Percentiles rank a stretch among this genome's conserved stretches.
Conservation (phyloP, 2,329 filamentous ascomycete genomes). For the Monosporascus cannonballus region DNA sequence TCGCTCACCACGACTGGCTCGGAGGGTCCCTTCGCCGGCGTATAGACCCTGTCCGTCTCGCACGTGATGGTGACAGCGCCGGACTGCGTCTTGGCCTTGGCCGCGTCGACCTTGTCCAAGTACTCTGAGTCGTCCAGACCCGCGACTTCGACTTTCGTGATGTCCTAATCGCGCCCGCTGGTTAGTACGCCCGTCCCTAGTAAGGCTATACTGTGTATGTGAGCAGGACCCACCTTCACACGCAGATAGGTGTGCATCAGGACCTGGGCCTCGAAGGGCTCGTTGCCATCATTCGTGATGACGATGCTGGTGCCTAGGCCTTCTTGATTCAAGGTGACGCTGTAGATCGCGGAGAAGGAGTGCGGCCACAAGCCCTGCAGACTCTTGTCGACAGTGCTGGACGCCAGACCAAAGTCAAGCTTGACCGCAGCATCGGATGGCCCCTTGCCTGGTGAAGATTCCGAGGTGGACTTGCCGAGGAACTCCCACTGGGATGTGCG, state of each 20-base stretch:
- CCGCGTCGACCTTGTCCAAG: constrained; percentile 73
- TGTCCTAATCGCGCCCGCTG: constrained; percentile 55
- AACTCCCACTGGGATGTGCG: constrained; percentile 90
- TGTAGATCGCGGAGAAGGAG: constrained; percentile 88
- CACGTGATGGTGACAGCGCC: constrained; percentile 61
- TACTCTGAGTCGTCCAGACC: constrained; percentile 75
- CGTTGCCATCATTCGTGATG: constrained; percentile 78
- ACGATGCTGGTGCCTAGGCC: constrained; percentile 76
- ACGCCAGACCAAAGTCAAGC: constrained; percentile 89
- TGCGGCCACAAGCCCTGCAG: constrained; percentile 70
- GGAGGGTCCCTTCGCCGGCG: constrained; percentile 55
- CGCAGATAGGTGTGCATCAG: constrained; percentile 87
- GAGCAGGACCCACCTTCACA: constrained; percentile 55
- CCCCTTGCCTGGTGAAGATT: constrained; percentile 52
- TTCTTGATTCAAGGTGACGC: constrained; percentile 73
- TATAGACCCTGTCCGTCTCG: constrained; percentile 88
- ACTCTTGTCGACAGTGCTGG: constrained; percentile 63
- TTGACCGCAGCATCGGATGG: constrained; percentile 67
- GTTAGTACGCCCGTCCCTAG: no score
- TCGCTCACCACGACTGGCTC: constrained; percentile 55
- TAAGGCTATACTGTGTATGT: no score
- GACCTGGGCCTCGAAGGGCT: constrained; percentile 85
- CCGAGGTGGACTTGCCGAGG: constrained; percentile 76
- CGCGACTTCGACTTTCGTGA: constrained; percentile 63
- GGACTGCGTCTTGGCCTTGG: constrained; percentile 58